These are phyloP conservation scores for Blastomyces percursus DNA, from an alignment of 2,329 filamentous ascomycete genomes.

Conservation along the genomic window DNA sequence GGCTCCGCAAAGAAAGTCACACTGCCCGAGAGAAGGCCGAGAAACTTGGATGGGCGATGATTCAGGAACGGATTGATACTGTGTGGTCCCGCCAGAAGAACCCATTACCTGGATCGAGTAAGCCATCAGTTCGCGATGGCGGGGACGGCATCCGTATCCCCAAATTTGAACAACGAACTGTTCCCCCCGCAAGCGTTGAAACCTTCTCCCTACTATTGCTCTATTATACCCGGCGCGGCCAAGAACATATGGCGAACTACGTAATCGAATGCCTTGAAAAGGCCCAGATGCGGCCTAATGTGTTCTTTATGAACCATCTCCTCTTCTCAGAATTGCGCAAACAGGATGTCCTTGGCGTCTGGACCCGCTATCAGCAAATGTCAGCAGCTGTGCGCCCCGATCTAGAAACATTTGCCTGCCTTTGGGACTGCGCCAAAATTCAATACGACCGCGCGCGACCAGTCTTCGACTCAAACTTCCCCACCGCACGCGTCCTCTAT, in stretches of 20 bases:
- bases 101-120: slow-evolving; percentile 18
- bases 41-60: slow-evolving; percentile 63
- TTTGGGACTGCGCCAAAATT: slow-evolving; percentile 48
- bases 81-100: slow-evolving; percentile 34
- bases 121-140: slow-evolving; percentile 21
- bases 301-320: slow-evolving; percentile 70
- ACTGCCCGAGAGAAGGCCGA: slow-evolving; percentile 52
- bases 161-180: slow-evolving; percentile 30
- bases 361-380: slow-evolving; percentile 46
- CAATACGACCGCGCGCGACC: slow-evolving; percentile 39
- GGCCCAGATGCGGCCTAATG: slow-evolving; percentile 56
- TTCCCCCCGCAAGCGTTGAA: slow-evolving; percentile 57
- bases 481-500: slow-evolving; percentile 37
- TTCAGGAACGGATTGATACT: slow-evolving; percentile 54
- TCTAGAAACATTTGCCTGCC: slow-evolving; percentile 55
- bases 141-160: slow-evolving; percentile 23
- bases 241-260: slow-evolving; percentile 47
- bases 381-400: slow-evolving; percentile 49
- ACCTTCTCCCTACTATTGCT: slow-evolving; percentile 67
- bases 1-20: slow-evolving; percentile 53
- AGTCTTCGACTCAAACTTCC: slow-evolving; percentile 38
- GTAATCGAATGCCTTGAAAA: slow-evolving; percentile 53
- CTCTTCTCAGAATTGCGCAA: slow-evolving; percentile 56
- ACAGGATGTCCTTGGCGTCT: slow-evolving; percentile 45
- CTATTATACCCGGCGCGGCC: slow-evolving; percentile 55